Conservation (phyloP, 2,329 filamentous ascomycete genomes). For the Trichoderma oligosporum region DNA sequence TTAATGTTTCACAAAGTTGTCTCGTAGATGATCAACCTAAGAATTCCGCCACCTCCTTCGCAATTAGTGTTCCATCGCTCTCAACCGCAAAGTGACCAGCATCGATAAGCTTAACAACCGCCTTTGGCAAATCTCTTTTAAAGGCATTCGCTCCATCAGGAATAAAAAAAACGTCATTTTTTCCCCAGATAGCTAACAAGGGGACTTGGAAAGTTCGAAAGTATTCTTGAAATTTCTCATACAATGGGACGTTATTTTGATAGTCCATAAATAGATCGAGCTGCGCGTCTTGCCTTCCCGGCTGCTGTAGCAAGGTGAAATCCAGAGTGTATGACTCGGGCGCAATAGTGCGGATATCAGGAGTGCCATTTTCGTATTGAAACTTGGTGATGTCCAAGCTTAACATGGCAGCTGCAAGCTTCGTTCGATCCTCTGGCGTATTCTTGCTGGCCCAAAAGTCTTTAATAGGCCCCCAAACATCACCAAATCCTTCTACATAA, state of each 20-base stretch:
- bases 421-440: neutral
- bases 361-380: slow-evolving; percentile 13
- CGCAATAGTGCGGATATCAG: neutral
- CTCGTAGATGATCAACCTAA: neutral
- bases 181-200: neutral
- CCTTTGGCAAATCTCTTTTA: neutral
- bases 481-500: slow-evolving; percentile 9
- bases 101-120: slow-evolving; percentile 1
- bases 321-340: slow-evolving; percentile 6
- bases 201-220: neutral
- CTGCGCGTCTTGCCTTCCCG: slow-evolving; percentile 7
- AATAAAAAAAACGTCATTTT: slow-evolving; percentile 6
- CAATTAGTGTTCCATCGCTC: neutral
- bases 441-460: slow-evolving; percentile 13
- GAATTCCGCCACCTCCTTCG: neutral
- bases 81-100: slow-evolving; percentile 9
- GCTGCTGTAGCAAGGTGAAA: slow-evolving; percentile 5
- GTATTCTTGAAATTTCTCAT: slow-evolving; percentile 11
- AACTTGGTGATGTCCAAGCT: slow-evolving; percentile 12
- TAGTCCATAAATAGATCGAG: slow-evolving; percentile 13
- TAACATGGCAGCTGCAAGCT: slow-evolving; percentile 5
- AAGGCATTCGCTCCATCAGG: neutral
- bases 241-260: neutral
- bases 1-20: too few species aligned
- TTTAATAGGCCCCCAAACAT: slow-evolving; percentile 9